Evolutionary conservation across 2,329 filamentous ascomycete species (phyloP).

Genomic region (Sphaerulina vaccinii): DNA sequence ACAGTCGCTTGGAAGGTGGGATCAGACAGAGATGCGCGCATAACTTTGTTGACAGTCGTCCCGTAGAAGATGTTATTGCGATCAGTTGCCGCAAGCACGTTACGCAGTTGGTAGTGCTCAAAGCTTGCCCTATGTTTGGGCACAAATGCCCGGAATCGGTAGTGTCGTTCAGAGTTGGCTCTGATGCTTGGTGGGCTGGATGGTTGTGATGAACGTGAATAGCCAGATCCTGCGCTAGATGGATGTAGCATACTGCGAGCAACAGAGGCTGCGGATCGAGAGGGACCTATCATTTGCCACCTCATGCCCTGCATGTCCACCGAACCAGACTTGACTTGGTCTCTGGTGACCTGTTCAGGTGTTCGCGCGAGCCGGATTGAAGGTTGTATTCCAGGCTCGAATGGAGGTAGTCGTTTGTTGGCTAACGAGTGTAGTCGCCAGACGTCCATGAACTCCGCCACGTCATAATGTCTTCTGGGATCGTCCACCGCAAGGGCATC

Average conservation of each 20-base stretch:
- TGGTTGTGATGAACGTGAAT: neutral
- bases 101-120: constrained; percentile 60
- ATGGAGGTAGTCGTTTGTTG: constrained; percentile 23
- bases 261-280: constrained; percentile 29
- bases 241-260: constrained; percentile 35
- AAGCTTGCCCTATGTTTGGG: constrained; percentile 50
- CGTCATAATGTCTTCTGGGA: constrained; percentile 32
- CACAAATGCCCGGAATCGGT: constrained; percentile 34
- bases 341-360: constrained; percentile 20
- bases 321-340: constrained; percentile 17
- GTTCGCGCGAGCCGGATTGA: constrained; percentile 20
- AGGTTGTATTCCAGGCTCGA: constrained; percentile 23
- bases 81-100: constrained; percentile 55
- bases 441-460: constrained; percentile 33
- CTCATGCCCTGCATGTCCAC: constrained; percentile 40
- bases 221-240: constrained; percentile 10
- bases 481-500: constrained; percentile 32
- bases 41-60: constrained; percentile 45
- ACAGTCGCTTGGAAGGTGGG: constrained; percentile 44
- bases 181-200: constrained; percentile 4
- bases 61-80: constrained; percentile 58
- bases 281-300: constrained; percentile 35
- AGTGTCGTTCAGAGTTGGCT: constrained; percentile 23
- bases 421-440: constrained; percentile 31
- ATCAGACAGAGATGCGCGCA: constrained; percentile 50